These are phyloP conservation scores for Tagetes patula DNA, from an alignment of 129 eudicot species.

Conservation along the genomic window DNA sequence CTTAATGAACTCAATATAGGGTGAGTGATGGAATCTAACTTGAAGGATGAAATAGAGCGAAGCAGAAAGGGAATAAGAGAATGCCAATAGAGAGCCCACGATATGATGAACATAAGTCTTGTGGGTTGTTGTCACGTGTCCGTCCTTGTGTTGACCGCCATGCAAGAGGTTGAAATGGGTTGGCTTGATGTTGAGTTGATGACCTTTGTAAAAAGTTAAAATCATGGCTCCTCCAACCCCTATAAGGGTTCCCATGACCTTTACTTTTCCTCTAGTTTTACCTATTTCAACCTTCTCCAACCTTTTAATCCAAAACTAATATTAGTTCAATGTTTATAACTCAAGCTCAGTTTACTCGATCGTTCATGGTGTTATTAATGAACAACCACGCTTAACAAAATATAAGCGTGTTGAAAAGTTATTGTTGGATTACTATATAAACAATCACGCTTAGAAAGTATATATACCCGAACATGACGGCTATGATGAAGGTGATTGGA, in stretches of 20 bases:
- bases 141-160: conserved; percentile 4
- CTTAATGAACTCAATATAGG: not conserved
- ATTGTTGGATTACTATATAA: not conserved
- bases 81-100: conserved; percentile 31
- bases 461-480: conserved; percentile 38
- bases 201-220: conserved; percentile 66
- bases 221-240: conserved; percentile 69
- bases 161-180: conserved; percentile 41
- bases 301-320: conserved; percentile 28
- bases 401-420: too few relatives aligned
- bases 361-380: too few relatives aligned
- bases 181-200: conserved; percentile 35
- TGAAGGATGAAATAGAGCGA: conserved; percentile 33
- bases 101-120: conserved; percentile 20
- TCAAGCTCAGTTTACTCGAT: too few relatives aligned
- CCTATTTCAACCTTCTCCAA: conserved; percentile 48
- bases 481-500: conserved; percentile 44
- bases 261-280: conserved; percentile 51
- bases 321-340: not conserved
- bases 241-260: conserved; percentile 54
- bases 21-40: conserved; percentile 22
- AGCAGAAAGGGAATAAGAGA: conserved; percentile 19
- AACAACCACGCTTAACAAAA: too few relatives aligned
- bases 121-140: conserved; percentile 19
- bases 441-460: not conserved